A percentile compares a stretch with the other conserved stretches of the same genome.
These are phyloP conservation scores for Scenedesmus sp. DNA, from an alignment of 163 green algal species.

Conservation along the genomic window DNA sequence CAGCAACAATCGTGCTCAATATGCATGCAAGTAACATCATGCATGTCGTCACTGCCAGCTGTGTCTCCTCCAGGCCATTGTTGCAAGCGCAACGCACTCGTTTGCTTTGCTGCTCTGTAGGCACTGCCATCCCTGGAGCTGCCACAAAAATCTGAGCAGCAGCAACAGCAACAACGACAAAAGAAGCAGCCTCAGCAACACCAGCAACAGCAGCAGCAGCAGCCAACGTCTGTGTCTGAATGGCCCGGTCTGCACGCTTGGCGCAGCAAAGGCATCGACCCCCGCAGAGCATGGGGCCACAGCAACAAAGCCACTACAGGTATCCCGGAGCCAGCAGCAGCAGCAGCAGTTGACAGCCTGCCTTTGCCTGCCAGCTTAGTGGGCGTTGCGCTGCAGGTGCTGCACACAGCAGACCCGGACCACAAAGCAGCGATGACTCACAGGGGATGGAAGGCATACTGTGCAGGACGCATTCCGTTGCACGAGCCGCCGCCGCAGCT, in stretches of 20 bases:
- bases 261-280: conserved; percentile 62
- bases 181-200: not conserved
- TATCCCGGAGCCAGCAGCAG: conserved; percentile 25
- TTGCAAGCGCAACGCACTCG: no score
- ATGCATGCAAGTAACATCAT: not conserved
- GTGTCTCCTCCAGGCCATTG: not conserved
- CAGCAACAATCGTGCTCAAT: not conserved
- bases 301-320: conserved; percentile 1
- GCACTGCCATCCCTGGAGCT: not conserved
- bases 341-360: conserved; percentile 34
- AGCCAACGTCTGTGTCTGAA: conserved; percentile 23
- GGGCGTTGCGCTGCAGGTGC: conserved; percentile 62
- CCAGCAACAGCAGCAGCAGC: conserved; percentile 14
- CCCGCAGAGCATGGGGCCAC: conserved; percentile 61
- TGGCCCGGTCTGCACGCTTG: conserved; percentile 74
- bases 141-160: not conserved
- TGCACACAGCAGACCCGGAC: conserved; percentile 72
- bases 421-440: conserved; percentile 82
- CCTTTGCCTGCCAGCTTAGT: conserved; percentile 54
- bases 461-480: conserved; percentile 60
- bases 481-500: not conserved
- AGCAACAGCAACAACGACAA: not conserved
- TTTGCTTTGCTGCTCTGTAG: not conserved
- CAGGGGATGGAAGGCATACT: conserved; percentile 71
- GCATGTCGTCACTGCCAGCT: not conserved